These are phyloP conservation scores for Alternaria incomplexa DNA, from an alignment of 2,329 filamentous ascomycete genomes.

Conservation along the genomic window DNA sequence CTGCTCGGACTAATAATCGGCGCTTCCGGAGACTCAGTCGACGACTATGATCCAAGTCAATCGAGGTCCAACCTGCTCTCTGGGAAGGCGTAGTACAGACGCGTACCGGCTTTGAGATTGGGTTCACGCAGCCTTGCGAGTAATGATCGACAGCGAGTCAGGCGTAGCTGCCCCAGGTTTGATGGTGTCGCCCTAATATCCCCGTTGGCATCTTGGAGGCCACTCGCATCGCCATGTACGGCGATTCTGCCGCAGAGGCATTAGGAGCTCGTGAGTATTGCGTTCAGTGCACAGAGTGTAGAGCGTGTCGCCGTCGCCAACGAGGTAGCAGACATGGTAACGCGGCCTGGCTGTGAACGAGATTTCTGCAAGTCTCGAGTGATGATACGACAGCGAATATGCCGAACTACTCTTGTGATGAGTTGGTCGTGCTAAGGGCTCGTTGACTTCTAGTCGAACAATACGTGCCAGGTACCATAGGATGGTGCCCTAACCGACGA, in stretches of 20 bases:
- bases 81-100: background rate
- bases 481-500: background rate
- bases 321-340: background rate
- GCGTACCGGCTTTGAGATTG: background rate
- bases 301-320: background rate
- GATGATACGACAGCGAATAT: background rate
- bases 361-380: background rate
- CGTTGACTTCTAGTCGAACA: background rate
- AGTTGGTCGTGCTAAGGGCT: background rate
- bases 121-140: background rate
- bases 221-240: background rate
- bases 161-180: background rate
- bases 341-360: background rate
- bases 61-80: background rate
- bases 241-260: background rate
- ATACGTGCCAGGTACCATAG: background rate
- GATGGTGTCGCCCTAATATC: background rate
- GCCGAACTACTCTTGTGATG: background rate
- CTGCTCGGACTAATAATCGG: background rate
- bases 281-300: background rate
- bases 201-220: background rate
- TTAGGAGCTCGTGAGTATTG: background rate
- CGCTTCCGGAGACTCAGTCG: background rate
- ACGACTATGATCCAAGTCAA: background rate
- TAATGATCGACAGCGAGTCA: background rate